Percentiles rank a stretch among this genome's conserved stretches.
Conservation (phyloP, 306 rosid genomes). For the Spatholobus suberectus region DNA sequence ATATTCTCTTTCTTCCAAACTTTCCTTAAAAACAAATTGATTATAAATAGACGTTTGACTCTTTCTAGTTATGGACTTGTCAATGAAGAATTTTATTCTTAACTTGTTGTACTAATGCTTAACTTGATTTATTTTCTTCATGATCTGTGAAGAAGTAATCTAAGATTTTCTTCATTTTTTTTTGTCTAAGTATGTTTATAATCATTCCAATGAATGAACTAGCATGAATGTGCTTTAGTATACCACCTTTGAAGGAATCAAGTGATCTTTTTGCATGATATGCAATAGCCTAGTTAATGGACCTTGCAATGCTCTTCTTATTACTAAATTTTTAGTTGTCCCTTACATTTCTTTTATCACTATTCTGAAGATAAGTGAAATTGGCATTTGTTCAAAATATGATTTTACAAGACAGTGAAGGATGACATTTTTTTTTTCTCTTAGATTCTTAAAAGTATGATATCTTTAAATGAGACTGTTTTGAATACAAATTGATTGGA, state of each 20-base stretch:
- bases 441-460: not conserved
- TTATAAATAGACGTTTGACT: not conserved
- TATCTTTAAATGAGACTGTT: not conserved
- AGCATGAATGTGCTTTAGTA: not conserved
- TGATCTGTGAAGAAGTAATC: slow-evolving; percentile 6
- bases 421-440: not conserved
- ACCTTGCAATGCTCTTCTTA: not conserved
- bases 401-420: not conserved
- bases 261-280: not conserved
- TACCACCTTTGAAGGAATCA: not conserved
- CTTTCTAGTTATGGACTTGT: not conserved
- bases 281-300: slow-evolving; percentile 12
- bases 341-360: not conserved
- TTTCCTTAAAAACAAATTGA: not conserved
- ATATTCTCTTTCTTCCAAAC: not conserved
- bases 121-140: not conserved
- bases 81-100: not conserved
- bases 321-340: not conserved
- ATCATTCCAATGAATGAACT: not conserved
- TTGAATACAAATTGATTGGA: not conserved
- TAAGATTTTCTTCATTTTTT: not conserved
- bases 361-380: not conserved
- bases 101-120: not conserved
- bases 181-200: slow-evolving; percentile 21
- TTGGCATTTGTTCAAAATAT: slow-evolving; percentile 1